Conservation (phyloP, 371 early-diverging fungal genomes). For the Mucor sp. region DNA sequence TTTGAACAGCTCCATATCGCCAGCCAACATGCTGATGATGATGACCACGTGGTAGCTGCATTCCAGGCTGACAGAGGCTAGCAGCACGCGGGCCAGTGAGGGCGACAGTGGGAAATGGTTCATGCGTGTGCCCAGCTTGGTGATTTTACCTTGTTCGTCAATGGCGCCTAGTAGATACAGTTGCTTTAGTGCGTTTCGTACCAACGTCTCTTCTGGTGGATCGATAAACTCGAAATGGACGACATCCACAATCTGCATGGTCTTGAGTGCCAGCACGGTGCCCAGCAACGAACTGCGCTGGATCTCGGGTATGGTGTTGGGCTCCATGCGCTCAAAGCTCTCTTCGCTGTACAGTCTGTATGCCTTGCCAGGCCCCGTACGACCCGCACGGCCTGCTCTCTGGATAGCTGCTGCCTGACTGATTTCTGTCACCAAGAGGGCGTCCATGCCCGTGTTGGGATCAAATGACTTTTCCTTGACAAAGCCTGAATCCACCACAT, state of each 20-base stretch:
- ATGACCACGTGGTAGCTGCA: conserved; percentile 52
- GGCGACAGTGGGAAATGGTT: conserved; percentile 95
- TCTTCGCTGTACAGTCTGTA: conserved; percentile 94
- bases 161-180: conserved; percentile 96
- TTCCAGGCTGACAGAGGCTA: conserved; percentile 59
- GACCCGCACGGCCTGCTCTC: conserved; percentile 98
- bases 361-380: conserved; percentile 89
- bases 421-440: conserved; percentile 77
- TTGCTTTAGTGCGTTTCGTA: conserved; percentile 86
- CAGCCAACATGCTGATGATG: conserved; percentile 77
- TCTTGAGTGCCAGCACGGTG: conserved; percentile 88
- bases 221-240: conserved; percentile 96
- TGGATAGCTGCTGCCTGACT: conserved; percentile 95
- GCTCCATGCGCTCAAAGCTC: conserved; percentile 81
- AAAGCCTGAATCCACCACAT: conserved; percentile 94
- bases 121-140: conserved; percentile 93
- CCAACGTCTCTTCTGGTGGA: conserved; percentile 84
- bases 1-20: conserved; percentile 86
- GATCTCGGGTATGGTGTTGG: conserved; percentile 94
- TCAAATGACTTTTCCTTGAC: conserved; percentile 89
- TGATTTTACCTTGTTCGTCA: conserved; percentile 86
- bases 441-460: conserved; percentile 84
- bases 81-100: conserved; percentile 86
- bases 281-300: conserved; percentile 89
- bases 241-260: conserved; percentile 91